A percentile compares a stretch with the other conserved stretches of the same genome.
Evolutionary conservation across 1,284 basidiomycete species (phyloP).

Genomic region (Pascua sp.): DNA sequence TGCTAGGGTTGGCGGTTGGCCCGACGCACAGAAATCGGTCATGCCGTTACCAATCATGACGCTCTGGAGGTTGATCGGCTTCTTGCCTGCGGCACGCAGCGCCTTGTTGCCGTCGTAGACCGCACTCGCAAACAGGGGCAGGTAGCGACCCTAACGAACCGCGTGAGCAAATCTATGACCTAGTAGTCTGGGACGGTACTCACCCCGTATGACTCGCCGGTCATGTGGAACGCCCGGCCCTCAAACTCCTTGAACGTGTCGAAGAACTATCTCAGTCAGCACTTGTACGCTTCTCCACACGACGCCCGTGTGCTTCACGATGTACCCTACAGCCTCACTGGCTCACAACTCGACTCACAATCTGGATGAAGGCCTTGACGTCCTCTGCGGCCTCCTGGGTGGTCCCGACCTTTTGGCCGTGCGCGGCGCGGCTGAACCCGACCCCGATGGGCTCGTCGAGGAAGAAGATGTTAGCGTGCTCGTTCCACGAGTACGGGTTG

Average conservation of each 20-base stretch:
- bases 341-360: too few relatives aligned
- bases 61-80: constrained; percentile 74
- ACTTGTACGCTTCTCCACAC: neutral
- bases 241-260: constrained; percentile 65
- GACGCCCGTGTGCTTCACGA: too few relatives aligned
- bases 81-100: constrained; percentile 58
- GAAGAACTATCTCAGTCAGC: constrained; percentile 55
- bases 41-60: constrained; percentile 69
- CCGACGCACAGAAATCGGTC: constrained; percentile 41
- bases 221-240: constrained; percentile 62
- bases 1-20: neutral
- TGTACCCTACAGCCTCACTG: too few relatives aligned
- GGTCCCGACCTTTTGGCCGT: constrained; percentile 58
- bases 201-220: constrained; percentile 58
- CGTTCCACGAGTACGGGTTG: constrained; percentile 52
- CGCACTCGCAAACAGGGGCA: constrained; percentile 74
- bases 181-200: constrained; percentile 6
- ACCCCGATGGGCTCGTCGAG: constrained; percentile 58
- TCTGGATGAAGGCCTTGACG: constrained; percentile 66
- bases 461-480: constrained; percentile 46
- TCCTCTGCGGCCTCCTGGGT: constrained; percentile 70
- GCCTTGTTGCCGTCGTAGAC: constrained; percentile 72
- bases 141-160: constrained; percentile 62
- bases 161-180: neutral
- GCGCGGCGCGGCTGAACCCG: constrained; percentile 64